Evolutionary conservation across 805 yeast species (phyloP), one percentile per base, ranked within the genome.

Genomic region (Maudiozyma saulgeensis): DNA sequence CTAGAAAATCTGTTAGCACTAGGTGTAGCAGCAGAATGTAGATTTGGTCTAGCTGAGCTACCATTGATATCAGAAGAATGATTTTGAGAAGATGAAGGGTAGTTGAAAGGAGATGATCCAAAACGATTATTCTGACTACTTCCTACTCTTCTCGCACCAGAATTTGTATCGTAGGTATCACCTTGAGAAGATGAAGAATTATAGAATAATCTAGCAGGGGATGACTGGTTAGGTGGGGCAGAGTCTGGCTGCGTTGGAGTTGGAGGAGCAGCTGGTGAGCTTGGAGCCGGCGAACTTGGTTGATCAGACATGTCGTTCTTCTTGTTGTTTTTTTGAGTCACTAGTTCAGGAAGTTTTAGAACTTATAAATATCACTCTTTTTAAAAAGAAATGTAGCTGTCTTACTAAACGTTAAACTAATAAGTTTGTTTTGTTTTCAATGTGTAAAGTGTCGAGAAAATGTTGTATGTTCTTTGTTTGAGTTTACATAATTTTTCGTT

Each of bases 101-200:
- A 73, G 46, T 63, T 69, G 42, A 76, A 58, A 18, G 80, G 79
- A 2, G 79, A 75, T 4, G 76, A 71, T 1, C 68, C 70, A 25
- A 66, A 67, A 7, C 31, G 41, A n/a, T 46, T 46, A 38, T 50
- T 60, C 21, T 55, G 58, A n/a, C 50, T 49, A 12, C 50, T 49
- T 1, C 31, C 39, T 25, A 35, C 44, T 13, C 43, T 48, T 46
- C 58, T 50, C 39, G 38, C 46, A 34, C 45, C 58, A 34, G 56
- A 53, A 48, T 61, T 57, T 16, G 52, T 58, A 23, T 54, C 61
- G 49, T 54, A 61, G 11, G 63, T 60, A 46, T 64, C 68, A 4
- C 56, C 57, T 47, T 66, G 65, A 8, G 65, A 60, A 25, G 63
- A 59, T 13, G 67, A 65, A 9, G 69, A 58, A 46, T 58, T 63